phyloP scores from a whole-genome alignment of 495 filamentous ascomycete genomes.

The Podospora comata region DNA sequence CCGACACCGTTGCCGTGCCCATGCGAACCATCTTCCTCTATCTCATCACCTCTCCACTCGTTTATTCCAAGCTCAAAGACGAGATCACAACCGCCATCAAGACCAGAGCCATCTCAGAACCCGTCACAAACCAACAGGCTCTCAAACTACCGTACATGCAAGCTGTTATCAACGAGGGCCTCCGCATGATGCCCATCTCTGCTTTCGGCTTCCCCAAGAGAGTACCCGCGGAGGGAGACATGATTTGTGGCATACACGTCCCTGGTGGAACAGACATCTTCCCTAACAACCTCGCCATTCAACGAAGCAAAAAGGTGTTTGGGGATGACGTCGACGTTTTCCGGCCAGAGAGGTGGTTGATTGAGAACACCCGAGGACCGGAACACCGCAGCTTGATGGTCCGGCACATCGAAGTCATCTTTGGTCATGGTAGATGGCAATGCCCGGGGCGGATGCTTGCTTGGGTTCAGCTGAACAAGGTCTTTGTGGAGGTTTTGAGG shows the following conservation, averaged over 20 bases:
- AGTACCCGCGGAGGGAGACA: not conserved
- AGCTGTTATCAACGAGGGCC: not conserved
- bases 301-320: not conserved
- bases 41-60: not conserved
- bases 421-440: slow-evolving; percentile 1
- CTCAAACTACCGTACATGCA: not conserved
- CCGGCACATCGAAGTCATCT: not conserved
- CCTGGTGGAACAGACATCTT: not conserved
- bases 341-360: not conserved
- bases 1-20: not conserved
- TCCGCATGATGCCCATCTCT: not conserved
- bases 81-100: not conserved
- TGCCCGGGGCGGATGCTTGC: not conserved
- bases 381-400: not conserved
- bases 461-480: slow-evolving; percentile 1
- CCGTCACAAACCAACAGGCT: not conserved
- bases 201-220: not conserved
- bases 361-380: not conserved
- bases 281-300: not conserved
- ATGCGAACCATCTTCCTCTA: not conserved
- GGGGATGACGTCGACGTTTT: not conserved
- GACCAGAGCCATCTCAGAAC: not conserved
- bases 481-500: slow-evolving; percentile 4
- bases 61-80: not conserved
- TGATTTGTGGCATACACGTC: not conserved